Percentiles rank a stretch among this genome's conserved stretches.
Evolutionary conservation across 768 basidiomycete species (phyloP).

Genomic region (Mycena kentingensis): DNA sequence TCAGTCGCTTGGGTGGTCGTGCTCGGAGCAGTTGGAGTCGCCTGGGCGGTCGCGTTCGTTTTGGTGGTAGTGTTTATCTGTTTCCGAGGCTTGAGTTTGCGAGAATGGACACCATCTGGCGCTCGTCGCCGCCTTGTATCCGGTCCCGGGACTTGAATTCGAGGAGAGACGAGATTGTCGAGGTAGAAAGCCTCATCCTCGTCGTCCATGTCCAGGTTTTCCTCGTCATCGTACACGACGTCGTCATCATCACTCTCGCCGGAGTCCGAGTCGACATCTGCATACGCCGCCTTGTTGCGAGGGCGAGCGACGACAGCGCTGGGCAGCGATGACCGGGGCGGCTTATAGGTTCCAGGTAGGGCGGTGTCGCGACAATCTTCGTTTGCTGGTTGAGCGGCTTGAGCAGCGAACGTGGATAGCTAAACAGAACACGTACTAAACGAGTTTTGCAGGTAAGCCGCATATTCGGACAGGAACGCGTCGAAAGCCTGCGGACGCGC

Average conservation of each 20-base stretch:
- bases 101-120: too few species aligned
- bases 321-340: too few species aligned
- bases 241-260: background rate
- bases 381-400: background rate
- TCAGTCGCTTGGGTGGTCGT: too few species aligned
- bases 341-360: background rate
- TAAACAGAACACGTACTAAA: constrained; percentile 4
- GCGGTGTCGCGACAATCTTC: background rate
- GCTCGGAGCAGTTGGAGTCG: too few species aligned
- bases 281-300: background rate
- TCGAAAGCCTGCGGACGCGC: background rate
- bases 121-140: too few species aligned
- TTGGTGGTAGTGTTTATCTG: too few species aligned
- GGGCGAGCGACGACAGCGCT: background rate
- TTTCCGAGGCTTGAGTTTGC: too few species aligned
- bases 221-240: background rate
- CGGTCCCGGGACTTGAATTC: too few species aligned
- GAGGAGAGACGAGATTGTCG: too few species aligned
- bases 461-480: background rate
- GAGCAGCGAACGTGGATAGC: background rate
- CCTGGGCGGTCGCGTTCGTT: too few species aligned
- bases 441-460: background rate
- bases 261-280: background rate
- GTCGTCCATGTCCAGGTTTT: background rate
- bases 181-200: background rate